Conservation (phyloP, 371 early-diverging fungal genomes). For the Thermomucor indicae-seudaticae region DNA sequence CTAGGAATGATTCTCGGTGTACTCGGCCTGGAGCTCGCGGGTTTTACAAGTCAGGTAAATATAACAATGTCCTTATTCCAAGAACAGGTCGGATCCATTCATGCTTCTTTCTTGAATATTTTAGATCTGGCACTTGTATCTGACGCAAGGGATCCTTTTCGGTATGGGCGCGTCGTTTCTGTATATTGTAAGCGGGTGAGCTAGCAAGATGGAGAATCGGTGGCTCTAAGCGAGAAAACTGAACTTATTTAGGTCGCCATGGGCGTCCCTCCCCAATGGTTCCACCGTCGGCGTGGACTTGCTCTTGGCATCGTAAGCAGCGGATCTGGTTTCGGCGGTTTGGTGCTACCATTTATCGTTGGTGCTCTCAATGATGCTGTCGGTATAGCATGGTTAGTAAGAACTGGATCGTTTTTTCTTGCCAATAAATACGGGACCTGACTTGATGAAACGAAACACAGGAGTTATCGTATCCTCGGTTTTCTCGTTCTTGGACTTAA, state of each 20-base stretch:
- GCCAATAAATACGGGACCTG: not conserved
- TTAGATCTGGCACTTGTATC: constrained; percentile 61
- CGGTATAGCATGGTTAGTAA: constrained; percentile 50
- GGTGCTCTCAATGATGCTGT: constrained; percentile 48
- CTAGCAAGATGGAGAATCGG: not conserved
- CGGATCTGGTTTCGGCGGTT: constrained; percentile 78
- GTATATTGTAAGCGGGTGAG: constrained; percentile 16
- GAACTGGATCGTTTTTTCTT: not conserved
- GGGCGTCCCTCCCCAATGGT: constrained; percentile 66
- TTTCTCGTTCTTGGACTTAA: constrained; percentile 9
- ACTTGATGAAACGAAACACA: not conserved
- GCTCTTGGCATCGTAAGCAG: constrained; percentile 76
- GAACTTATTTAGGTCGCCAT: constrained; percentile 15
- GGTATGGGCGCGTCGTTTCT: constrained; percentile 60
- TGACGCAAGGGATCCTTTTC: constrained; percentile 71
- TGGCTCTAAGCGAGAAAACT: too few species aligned
- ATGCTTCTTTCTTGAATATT: not conserved
- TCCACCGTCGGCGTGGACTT: constrained; percentile 60
- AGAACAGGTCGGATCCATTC: not conserved
- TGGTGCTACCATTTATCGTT: constrained; percentile 64
- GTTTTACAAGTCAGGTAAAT: constrained; percentile 24
- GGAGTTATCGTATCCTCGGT: constrained; percentile 18
- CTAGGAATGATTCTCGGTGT: constrained; percentile 15
- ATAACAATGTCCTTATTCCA: not conserved
- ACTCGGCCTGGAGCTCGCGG: constrained; percentile 34